A percentile compares a stretch with the other conserved stretches of the same genome.
These are phyloP conservation scores for Penicillium alfredii DNA, from an alignment of 495 filamentous ascomycete species.

Conservation along the genomic window DNA sequence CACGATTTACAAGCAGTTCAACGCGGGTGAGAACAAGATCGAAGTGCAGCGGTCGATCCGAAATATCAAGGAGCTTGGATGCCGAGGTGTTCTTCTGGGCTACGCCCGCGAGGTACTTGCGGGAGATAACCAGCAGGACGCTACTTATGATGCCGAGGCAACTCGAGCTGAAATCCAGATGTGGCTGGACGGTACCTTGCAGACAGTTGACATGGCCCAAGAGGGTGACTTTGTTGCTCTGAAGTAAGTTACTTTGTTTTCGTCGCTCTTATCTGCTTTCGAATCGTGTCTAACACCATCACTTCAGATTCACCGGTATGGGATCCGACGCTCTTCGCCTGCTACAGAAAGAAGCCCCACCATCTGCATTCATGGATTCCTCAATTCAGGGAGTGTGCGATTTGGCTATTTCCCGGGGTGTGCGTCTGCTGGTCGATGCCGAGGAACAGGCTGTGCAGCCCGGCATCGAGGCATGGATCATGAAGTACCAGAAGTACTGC, in stretches of 20 bases:
- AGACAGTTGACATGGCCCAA: slow-evolving; percentile 67
- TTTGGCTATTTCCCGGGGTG: slow-evolving; percentile 61
- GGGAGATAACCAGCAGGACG: slow-evolving; percentile 31
- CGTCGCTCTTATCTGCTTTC: neutral
- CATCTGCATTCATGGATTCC: slow-evolving; percentile 55
- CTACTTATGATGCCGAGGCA: slow-evolving; percentile 28
- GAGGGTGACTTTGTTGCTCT: slow-evolving; percentile 80
- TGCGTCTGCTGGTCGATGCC: slow-evolving; percentile 81
- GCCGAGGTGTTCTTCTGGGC: slow-evolving; percentile 42
- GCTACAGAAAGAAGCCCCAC: slow-evolving; percentile 51
- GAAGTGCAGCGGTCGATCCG: slow-evolving; percentile 41
- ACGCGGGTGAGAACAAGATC: slow-evolving; percentile 43
- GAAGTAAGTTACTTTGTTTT: slow-evolving; percentile 68
- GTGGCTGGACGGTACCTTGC: slow-evolving; percentile 70
- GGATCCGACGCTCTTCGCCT: slow-evolving; percentile 66
- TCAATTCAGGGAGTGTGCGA: slow-evolving; percentile 74
- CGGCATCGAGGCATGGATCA: slow-evolving; percentile 81
- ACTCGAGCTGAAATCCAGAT: slow-evolving; percentile 55
- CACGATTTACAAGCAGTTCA: slow-evolving; percentile 48
- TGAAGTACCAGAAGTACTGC: slow-evolving; percentile 78
- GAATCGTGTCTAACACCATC: slow-evolving; percentile 5
- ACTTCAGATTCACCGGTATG: slow-evolving; percentile 73
- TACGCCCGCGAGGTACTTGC: slow-evolving; percentile 45
- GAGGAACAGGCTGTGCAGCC: slow-evolving; percentile 77
- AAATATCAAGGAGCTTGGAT: slow-evolving; percentile 41